Conservation (phyloP, 2,329 filamentous ascomycete genomes). For the Tolypocladium cylindrosporum region DNA sequence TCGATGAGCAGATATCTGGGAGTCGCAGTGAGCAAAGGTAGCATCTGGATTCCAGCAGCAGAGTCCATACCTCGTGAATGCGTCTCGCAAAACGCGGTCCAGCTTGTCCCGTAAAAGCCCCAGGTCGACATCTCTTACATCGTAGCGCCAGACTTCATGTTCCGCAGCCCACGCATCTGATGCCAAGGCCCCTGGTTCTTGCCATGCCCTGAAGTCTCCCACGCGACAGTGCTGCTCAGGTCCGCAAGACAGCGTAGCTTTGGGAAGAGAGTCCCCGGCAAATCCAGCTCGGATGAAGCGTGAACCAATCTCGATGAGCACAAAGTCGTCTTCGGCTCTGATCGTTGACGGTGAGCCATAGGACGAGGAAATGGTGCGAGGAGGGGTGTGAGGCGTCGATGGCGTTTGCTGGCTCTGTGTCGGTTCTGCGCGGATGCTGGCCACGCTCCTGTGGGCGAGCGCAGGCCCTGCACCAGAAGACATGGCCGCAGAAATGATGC, state of each 20-base stretch:
- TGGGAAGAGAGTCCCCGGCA: constrained; percentile 72
- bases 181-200: constrained; percentile 34
- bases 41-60: no score
- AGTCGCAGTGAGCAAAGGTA: background rate
- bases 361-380: constrained; percentile 40
- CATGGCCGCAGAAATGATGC: constrained; percentile 21
- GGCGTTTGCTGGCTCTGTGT: constrained; percentile 21
- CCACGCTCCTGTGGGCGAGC: constrained; percentile 47
- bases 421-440: constrained; percentile 42
- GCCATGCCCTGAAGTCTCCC: constrained; percentile 73
- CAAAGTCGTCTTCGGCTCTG: constrained; percentile 69
- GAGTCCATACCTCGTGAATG: constrained; percentile 59
- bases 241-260: constrained; percentile 58
- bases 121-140: constrained; percentile 64
- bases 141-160: constrained; percentile 68
- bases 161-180: constrained; percentile 50
- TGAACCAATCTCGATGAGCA: constrained; percentile 76
- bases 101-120: constrained; percentile 79
- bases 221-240: constrained; percentile 67
- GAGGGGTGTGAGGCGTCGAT: constrained; percentile 51
- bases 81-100: constrained; percentile 70
- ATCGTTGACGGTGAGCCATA: constrained; percentile 52
- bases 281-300: constrained; percentile 75
- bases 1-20: constrained; percentile 57
- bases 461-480: constrained; percentile 31